Percentiles rank a stretch among this genome's conserved stretches.
Evolutionary conservation across 352 stramenopile species (phyloP).

Genomic region (Pythium periplocum): DNA sequence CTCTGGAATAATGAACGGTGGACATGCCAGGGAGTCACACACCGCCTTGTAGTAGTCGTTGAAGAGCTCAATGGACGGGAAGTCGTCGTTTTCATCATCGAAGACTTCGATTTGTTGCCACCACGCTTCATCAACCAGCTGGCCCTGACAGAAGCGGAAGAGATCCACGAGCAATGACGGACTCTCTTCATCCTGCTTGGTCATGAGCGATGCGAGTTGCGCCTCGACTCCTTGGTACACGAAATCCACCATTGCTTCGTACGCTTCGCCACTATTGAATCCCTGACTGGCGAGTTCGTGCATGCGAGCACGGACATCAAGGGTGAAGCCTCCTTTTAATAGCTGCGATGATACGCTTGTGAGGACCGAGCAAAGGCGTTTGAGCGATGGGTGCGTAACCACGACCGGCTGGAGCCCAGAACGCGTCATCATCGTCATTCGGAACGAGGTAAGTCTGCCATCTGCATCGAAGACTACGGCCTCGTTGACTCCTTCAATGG

Average conservation of each 20-base stretch:
- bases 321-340: neutral
- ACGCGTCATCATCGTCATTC: neutral
- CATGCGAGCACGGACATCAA: neutral
- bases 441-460: neutral
- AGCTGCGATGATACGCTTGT: neutral
- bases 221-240: slow-evolving; percentile 10
- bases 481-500: neutral
- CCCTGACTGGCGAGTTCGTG: slow-evolving; percentile 2
- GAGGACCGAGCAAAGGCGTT: neutral
- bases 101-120: slow-evolving; percentile 9
- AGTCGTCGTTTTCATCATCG: slow-evolving; percentile 17
- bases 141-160: slow-evolving; percentile 10
- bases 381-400: neutral
- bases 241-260: slow-evolving; percentile 15
- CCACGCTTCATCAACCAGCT: slow-evolving; percentile 7
- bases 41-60: slow-evolving; percentile 14
- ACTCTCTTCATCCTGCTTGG: slow-evolving; percentile 2
- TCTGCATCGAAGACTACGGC: neutral
- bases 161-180: slow-evolving; percentile 10
- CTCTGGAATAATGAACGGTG: neutral
- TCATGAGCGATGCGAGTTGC: slow-evolving; percentile 3
- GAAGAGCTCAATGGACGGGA: slow-evolving; percentile 14
- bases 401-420: neutral
- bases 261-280: neutral
- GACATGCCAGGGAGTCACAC: neutral